Evolutionary conservation across 2,329 filamentous ascomycete genomes (phyloP).

Genomic region (Ophiocordyceps sinensis): DNA sequence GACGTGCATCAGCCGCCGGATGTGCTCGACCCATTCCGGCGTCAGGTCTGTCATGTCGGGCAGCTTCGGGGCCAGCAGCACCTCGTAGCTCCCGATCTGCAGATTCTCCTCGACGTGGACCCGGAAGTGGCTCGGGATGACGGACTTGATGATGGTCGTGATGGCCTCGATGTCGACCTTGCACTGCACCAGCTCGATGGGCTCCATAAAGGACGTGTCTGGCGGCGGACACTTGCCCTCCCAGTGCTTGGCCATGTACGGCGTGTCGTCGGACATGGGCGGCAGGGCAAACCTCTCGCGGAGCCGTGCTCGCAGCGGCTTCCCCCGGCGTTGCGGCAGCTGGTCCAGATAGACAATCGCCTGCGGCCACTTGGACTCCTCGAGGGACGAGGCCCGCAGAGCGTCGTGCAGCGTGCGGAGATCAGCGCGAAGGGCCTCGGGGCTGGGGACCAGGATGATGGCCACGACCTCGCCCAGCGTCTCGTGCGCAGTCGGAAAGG

Average conservation of each 20-base stretch:
- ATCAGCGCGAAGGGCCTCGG: constrained; percentile 24
- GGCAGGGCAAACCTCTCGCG: constrained; percentile 27
- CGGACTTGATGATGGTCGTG: not conserved
- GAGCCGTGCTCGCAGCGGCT: constrained; percentile 33
- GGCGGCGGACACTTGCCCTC: constrained; percentile 29
- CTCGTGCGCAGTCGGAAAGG: constrained; percentile 32
- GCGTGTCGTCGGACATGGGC: constrained; percentile 24
- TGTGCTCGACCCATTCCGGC: constrained; percentile 1
- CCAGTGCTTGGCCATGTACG: constrained; percentile 25
- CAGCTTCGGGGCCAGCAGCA: constrained; percentile 1
- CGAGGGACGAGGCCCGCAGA: constrained; percentile 26
- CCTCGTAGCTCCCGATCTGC: constrained; percentile 1
- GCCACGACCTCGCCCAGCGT: constrained; percentile 36
- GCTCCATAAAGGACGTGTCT: constrained; percentile 24
- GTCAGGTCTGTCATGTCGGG: not conserved
- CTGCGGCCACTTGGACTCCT: constrained; percentile 31
- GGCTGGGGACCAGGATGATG: constrained; percentile 31
- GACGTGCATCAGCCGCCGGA: constrained; percentile 2
- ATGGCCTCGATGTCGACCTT: constrained; percentile 9
- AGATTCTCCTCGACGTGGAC: not conserved
- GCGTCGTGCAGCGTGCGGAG: constrained; percentile 28
- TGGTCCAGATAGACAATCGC: constrained; percentile 35
- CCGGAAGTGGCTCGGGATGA: not conserved
- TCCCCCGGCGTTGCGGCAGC: constrained; percentile 35
- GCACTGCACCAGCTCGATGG: constrained; percentile 20